Conservation (phyloP, 2,329 filamentous ascomycete genomes). For the Cladophialophora carrionii region DNA sequence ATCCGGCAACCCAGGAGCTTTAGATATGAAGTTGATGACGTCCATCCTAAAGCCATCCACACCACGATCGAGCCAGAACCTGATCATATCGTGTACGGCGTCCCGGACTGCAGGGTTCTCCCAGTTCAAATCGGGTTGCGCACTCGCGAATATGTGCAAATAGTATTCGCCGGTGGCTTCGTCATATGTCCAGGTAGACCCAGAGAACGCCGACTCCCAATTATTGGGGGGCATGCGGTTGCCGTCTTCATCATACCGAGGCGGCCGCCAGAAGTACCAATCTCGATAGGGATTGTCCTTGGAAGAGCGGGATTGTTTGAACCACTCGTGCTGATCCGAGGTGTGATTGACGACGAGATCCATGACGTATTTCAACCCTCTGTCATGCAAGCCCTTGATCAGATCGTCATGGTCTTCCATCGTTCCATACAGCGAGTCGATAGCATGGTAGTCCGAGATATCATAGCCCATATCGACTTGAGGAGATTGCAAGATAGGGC, state of each 20-base stretch:
- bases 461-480: slow-evolving; percentile 59
- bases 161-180: slow-evolving; percentile 73
- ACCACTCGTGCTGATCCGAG: slow-evolving; percentile 60
- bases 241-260: slow-evolving; percentile 56
- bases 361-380: slow-evolving; percentile 55
- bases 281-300: slow-evolving; percentile 66
- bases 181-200: slow-evolving; percentile 62
- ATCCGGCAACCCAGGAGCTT: slow-evolving; percentile 59
- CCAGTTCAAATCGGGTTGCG: slow-evolving; percentile 87
- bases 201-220: slow-evolving; percentile 57
- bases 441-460: slow-evolving; percentile 49
- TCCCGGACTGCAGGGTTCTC: slow-evolving; percentile 68
- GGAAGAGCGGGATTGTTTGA: slow-evolving; percentile 66
- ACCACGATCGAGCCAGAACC: slow-evolving; percentile 77
- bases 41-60: slow-evolving; percentile 75
- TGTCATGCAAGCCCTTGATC: slow-evolving; percentile 49
- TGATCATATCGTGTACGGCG: slow-evolving; percentile 73
- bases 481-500: slow-evolving; percentile 57
- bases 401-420: slow-evolving; percentile 53
- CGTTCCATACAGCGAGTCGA: slow-evolving; percentile 54
- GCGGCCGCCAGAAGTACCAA: slow-evolving; percentile 66
- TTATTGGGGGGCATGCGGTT: slow-evolving; percentile 73
- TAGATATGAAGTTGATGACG: slow-evolving; percentile 73
- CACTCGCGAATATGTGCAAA: slow-evolving; percentile 71
- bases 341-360: slow-evolving; percentile 54